Evolutionary conservation across 2,329 filamentous ascomycete genomes (phyloP), one percentile per base, ranked within the genome.

Genomic region (Alternaria dauci): DNA sequence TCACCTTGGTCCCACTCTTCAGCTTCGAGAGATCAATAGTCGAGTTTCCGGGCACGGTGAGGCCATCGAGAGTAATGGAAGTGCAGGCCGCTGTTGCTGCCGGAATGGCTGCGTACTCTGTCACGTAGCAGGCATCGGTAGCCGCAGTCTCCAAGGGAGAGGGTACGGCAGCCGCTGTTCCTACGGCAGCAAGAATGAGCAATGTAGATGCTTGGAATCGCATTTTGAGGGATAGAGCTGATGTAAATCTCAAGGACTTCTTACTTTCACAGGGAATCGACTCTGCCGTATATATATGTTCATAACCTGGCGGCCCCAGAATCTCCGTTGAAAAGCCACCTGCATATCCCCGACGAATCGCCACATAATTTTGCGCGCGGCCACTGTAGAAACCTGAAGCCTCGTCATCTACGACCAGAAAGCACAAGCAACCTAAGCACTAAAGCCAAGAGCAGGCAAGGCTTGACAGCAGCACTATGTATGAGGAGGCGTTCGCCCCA

Each of bases 11-110:
- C 2, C 81, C 81, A 8, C 72, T 70, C 60, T 78, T 71, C 18
- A 83, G 74, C 11, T 76, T 75, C 9, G 76, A 73, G 16, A 84
- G 72, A 54, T 82, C 75, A 8, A 84, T 61, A 69, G 74, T 52
- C 68, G 77, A 12, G 71, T 77, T 42, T 78, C 80, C 5, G 76
- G 80, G 66, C 3, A 68, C 66, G 16, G 63, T 73, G 36, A 84
- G 77, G 61, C 76, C 68, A 25, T 79, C 74, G 11, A 83, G 72
- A 4, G 76, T 74, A 43, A 83, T 82, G 41, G 75, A 74, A 14
- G 76, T 80, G 71, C 81, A 84, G 1, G 77, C 74, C 5, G 73
- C 73, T 7, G 79, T 76, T 14, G 77, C 79, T 25, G 76, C 75
- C 9, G 57, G 55, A 25, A 69, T 71, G 16, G 32, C 63, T 9